Conservation (phyloP, 192 early-diverging fungal genomes). For the Pilaira anomala region DNA sequence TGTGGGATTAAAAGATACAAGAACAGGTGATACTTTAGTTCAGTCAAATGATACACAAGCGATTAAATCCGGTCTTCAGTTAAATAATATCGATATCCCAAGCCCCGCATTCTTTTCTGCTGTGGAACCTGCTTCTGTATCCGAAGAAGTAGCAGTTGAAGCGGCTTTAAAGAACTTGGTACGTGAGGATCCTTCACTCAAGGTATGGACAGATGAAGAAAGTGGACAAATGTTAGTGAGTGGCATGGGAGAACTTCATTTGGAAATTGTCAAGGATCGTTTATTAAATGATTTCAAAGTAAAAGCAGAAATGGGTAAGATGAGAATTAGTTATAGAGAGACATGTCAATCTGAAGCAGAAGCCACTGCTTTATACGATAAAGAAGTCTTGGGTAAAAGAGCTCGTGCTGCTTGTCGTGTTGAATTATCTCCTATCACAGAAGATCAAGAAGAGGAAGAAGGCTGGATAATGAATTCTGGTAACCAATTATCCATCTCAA, state of each 20-base stretch:
- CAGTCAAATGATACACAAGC: constrained; percentile 49
- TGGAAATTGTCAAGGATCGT: constrained; percentile 87
- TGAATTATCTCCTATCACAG: constrained; percentile 45
- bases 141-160: constrained; percentile 71
- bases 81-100: constrained; percentile 79
- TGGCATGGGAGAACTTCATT: constrained; percentile 94
- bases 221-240: constrained; percentile 85
- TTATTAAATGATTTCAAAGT: constrained; percentile 76
- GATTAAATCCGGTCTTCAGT: constrained; percentile 43
- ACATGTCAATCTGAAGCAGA: constrained; percentile 45
- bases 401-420: constrained; percentile 57
- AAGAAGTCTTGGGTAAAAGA: constrained; percentile 68
- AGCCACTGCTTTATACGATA: constrained; percentile 55
- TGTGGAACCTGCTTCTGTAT: constrained; percentile 70
- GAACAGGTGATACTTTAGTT: constrained; percentile 84
- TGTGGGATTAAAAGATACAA: constrained; percentile 76
- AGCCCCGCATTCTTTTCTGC: constrained; percentile 84
- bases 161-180: constrained; percentile 69
- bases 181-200: constrained; percentile 88
- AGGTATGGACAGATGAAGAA: constrained; percentile 69
- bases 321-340: constrained; percentile 88
- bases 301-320: constrained; percentile 76
- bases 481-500: constrained; percentile 34
- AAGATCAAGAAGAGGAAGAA: constrained; percentile 31
- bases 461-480: constrained; percentile 38